Evolutionary conservation across 345 rosid species (phyloP), one percentile per base, ranked within the genome.

Genomic region (Populus euphratica): DNA sequence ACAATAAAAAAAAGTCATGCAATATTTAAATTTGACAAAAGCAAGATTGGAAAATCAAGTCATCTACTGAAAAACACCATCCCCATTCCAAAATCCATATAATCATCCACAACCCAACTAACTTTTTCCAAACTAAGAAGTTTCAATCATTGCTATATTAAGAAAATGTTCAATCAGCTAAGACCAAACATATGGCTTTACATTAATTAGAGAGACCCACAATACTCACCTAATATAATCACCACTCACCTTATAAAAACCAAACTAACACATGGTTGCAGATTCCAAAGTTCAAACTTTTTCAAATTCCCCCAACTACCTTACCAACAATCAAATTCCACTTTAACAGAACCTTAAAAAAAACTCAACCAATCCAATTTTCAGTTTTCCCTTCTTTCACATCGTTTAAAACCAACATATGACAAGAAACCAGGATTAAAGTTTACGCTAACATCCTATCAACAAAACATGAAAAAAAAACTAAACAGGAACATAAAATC

Each of bases 251-350:
- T 54, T 25, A 25, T 5, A 59, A 21, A 70, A 54, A 70, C 35
- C 63, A 77, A 69, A 61, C 69, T 18, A 31, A 33, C 69, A 20
- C 70, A 61, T 61, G 61, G 70, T 61, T 70, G 47, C n/a, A 61
- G 44, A 43, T 43, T 70, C 29, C 50, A n/a, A 63, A 64, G 29
- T 41, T 64, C 35, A 47, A 33, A 31, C 27, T 35, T 50, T 70
- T 36, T 78, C n/a, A 8, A n/a, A 11, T 9, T 12, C n/a, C 31
- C 62, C 38, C 20, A 63, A 7, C n/a, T 44, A 4, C 41, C 38
- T 41, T 33, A 77, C 27, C 61, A 31, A 61, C 29, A 68, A 69
- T 39, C 47, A 31, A 74, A 74, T 49, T 36, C 6, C 8, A 64
- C 67, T 9, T 8, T 1, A 27, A 20, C 10, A 62, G 33, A 27